phyloP scores from a whole-genome alignment of 2,329 filamentous ascomycete genomes.

The Calonectria pseudoreteaudii region DNA sequence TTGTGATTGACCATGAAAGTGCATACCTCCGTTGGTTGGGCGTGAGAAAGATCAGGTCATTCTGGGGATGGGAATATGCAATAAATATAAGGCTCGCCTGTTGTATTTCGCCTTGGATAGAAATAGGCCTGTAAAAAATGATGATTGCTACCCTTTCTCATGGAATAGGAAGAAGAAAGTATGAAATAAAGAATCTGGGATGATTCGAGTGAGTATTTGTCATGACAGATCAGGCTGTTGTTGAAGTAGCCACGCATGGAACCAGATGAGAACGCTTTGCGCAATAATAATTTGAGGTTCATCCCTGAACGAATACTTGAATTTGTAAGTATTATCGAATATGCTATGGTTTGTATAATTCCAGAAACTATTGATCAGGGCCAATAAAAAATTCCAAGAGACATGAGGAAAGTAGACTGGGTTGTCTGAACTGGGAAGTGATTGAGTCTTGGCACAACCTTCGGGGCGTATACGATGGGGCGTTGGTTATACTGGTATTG shows the following conservation, averaged over 20 bases:
- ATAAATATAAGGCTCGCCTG: background rate
- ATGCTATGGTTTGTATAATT: background rate
- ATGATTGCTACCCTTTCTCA: background rate
- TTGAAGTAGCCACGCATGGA: background rate
- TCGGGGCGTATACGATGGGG: background rate
- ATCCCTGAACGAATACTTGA: background rate
- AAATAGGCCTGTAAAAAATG: background rate
- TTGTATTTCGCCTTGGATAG: background rate
- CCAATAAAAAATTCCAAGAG: background rate
- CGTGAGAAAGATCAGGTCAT: background rate
- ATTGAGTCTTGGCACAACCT: background rate
- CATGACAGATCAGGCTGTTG: background rate
- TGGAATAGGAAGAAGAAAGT: background rate
- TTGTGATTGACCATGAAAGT: background rate
- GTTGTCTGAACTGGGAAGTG: background rate
- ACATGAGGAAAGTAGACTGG: background rate
- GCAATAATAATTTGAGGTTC: background rate
- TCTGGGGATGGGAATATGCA: background rate
- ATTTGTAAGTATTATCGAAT: background rate
- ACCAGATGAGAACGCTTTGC: background rate
- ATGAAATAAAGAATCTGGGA: background rate
- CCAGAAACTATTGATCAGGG: background rate
- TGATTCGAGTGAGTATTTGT: background rate
- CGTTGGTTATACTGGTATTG: background rate
- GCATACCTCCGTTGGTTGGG: background rate